Conservation (phyloP, 345 rosid species). For the Gossypium longicalyx region DNA sequence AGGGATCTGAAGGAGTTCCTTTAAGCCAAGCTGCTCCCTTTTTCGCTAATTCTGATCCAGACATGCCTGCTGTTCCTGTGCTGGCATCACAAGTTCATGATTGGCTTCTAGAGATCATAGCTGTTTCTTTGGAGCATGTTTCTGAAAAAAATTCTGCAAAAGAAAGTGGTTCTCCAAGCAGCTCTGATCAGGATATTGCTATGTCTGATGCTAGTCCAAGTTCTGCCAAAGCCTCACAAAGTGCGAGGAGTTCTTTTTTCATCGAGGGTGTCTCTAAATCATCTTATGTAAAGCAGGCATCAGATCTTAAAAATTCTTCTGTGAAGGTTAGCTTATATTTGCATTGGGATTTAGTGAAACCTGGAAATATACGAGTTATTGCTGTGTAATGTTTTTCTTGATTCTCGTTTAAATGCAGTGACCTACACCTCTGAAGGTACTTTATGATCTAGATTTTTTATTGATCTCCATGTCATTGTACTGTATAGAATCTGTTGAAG, state of each 20-base stretch:
- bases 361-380: not conserved
- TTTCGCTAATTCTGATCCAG: slow-evolving; percentile 98
- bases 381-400: not conserved
- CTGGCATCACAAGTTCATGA: slow-evolving; percentile 82
- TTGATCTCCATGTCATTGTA: not conserved
- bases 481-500: not conserved
- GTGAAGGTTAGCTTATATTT: slow-evolving; percentile 60
- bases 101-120: slow-evolving; percentile 81
- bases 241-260: slow-evolving; percentile 63
- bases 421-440: not conserved
- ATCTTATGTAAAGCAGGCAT: slow-evolving; percentile 76
- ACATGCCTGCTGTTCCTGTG: slow-evolving; percentile 97
- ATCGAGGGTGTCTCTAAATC: slow-evolving; percentile 94
- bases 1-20: slow-evolving; percentile 71
- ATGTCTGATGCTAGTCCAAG: slow-evolving; percentile 85
- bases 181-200: slow-evolving; percentile 81
- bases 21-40: slow-evolving; percentile 90
- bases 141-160: slow-evolving; percentile 84
- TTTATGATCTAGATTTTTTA: not conserved
- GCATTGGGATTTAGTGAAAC: not conserved
- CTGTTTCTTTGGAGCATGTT: slow-evolving; percentile 66
- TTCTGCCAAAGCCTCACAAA: slow-evolving; percentile 57
- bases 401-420: not conserved
- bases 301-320: slow-evolving; percentile 84
- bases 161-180: slow-evolving; percentile 69